Evolutionary conservation across 129 eudicot species (phyloP), one percentile per base, ranked within the genome.

Genomic region (Apium graveolens): DNA sequence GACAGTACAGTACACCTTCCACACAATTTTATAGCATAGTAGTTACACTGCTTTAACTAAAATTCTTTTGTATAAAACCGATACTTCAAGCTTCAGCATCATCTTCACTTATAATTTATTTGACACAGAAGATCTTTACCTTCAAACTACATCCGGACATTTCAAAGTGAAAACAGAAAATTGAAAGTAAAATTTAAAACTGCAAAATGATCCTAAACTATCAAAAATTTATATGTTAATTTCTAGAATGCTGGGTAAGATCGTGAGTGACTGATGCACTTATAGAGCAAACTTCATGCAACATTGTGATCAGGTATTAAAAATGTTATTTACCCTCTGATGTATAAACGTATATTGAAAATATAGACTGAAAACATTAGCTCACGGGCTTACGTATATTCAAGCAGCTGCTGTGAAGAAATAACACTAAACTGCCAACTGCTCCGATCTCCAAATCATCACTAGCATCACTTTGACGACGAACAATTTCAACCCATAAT

Each of bases 401-500:
- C 81, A 82, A 86, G 69, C 82, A 85, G 80, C 89, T 87, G 93
- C 93, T 86, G 79, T 83, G 90, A 29, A 96, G 94, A 81, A 76
- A 74, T 41, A 96, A 87, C 71, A 87, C 88, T 81, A 95, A 39
- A 16, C 13, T 55, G 38, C 31, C 51, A 71, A 44, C 45, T 55
- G 78, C 57, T 76, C 46, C 81, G 14, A 31, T 41, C 68, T 48
- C 82, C 26, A 71, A 74, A 49, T 86, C 63, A 63, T 63, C 35
- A 79, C n/a, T 68, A 20, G 73, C 84, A 79, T 73, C 75, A 31
- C 32, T 83, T 78, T 76, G 83, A 78, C 76, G 81, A 80, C 77
- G 60, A 49, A 82, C 60, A 49, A 92, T 76, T 81, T 92, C 90
- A 60, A 96, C 82, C 97, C 97, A 96, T 79, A 96, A 80, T 73